Evolutionary conservation across 768 basidiomycete species (phyloP).

Genomic region (Antrodiella citrinella): DNA sequence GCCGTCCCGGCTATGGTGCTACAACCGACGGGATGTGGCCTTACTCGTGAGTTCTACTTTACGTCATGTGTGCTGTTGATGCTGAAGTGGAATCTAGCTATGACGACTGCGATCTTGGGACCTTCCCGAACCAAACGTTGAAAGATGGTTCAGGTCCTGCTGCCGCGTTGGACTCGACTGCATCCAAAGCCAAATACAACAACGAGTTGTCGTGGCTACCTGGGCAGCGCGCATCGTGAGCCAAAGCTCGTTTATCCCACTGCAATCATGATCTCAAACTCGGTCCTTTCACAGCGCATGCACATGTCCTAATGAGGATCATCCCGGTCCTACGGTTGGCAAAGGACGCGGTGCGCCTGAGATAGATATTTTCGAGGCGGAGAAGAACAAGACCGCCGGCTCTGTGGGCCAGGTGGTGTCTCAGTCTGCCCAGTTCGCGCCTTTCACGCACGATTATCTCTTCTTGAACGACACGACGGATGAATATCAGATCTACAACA

Average conservation of each 20-base stretch:
- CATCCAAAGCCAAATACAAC: conserved; percentile 43
- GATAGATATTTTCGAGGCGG: conserved; percentile 78
- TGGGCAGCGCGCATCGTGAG: conserved; percentile 71
- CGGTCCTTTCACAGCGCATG: conserved; percentile 42
- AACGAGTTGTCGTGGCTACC: conserved; percentile 62
- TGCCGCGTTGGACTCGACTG: conserved; percentile 48
- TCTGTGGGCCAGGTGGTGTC: conserved; percentile 49
- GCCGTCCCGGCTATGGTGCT: conserved; percentile 70
- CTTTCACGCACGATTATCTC: conserved; percentile 39
- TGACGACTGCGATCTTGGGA: conserved; percentile 51
- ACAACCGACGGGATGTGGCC: conserved; percentile 82
- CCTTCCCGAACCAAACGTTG: conserved; percentile 43
- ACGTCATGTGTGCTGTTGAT: not conserved
- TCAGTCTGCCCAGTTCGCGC: conserved; percentile 71
- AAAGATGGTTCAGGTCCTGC: conserved; percentile 45
- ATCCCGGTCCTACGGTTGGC: conserved; percentile 56
- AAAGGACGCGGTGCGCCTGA: conserved; percentile 70
- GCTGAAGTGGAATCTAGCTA: conserved; percentile 26
- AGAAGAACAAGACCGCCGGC: conserved; percentile 43
- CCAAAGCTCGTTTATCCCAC: conserved; percentile 5
- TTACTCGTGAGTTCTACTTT: conserved; percentile 46
- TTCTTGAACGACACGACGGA: conserved; percentile 28
- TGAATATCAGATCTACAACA: conserved; percentile 27
- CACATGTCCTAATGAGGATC: conserved; percentile 67
- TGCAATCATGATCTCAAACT: not conserved